Evolutionary conservation across 306 rosid genomes (phyloP).

Genomic region (Dryas octopetala): DNA sequence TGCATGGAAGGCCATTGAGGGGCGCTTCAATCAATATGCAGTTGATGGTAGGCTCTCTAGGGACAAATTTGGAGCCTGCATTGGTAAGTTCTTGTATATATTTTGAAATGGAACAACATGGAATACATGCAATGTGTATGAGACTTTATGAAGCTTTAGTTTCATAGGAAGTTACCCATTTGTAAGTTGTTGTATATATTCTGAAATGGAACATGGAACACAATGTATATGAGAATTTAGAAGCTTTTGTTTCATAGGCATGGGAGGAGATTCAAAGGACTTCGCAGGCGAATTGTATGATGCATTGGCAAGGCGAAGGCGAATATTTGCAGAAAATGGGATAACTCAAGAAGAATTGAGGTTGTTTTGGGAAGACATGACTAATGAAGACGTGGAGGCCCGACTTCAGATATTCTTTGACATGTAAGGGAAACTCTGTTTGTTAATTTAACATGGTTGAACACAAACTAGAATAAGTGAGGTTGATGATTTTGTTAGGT

Average conservation of each 20-base stretch:
- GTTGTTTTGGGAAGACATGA: constrained; percentile 87
- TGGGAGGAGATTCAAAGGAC: constrained; percentile 85
- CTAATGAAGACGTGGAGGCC: constrained; percentile 61
- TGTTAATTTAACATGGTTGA: neutral
- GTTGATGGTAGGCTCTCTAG: constrained; percentile 47
- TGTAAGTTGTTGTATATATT: neutral
- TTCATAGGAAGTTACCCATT: constrained; percentile 40
- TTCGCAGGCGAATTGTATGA: constrained; percentile 77
- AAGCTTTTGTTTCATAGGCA: constrained; percentile 48
- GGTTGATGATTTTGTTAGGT: constrained; percentile 48
- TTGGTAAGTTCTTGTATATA: constrained; percentile 44
- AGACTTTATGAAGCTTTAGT: constrained; percentile 11
- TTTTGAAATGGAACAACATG: neutral
- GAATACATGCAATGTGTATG: neutral
- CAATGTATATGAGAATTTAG: constrained; percentile 1
- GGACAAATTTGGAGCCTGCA: constrained; percentile 78
- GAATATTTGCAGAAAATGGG: constrained; percentile 37
- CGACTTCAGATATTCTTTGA: constrained; percentile 93
- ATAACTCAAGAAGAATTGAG: constrained; percentile 46
- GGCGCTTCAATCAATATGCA: constrained; percentile 49
- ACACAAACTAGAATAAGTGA: constrained; percentile 19
- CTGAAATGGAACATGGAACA: constrained; percentile 9
- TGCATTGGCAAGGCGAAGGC: constrained; percentile 68
- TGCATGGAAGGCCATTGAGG: constrained; percentile 65
- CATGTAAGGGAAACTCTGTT: constrained; percentile 47